Evolutionary conservation across 352 stramenopile genomes (phyloP), one percentile per base, ranked within the genome.

Genomic region (Phytophthora quininea): DNA sequence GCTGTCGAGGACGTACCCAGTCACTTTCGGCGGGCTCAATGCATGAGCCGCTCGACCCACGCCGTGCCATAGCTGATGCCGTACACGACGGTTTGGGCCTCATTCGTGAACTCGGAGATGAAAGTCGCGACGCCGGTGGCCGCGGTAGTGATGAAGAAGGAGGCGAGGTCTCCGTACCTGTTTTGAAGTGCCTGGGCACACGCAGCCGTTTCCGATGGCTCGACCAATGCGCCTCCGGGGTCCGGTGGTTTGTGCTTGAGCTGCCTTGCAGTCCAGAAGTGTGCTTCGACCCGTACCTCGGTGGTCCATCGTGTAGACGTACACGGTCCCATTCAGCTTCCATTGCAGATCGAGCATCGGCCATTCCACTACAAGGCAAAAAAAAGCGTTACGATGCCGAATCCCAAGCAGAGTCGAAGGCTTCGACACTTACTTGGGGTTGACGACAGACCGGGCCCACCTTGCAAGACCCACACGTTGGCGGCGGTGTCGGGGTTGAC

Each of bases 281-380:
- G 62, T 82, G 52, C 71, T 86, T 2, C 77, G 76, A 19, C 80
- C 78, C 3, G 71, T 84, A 35, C 78, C 80, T 7, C 79, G 79
- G 27, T 86, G 74, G 43, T 88, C 19, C 76, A 88, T 84, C 24
- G 79, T 88, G 54, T 88, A 88, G 3, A 88, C 67, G 30, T 88
- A 82, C 4, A 82, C 79, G 4, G 60, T 46, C 62, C 72, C 69
- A 19, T 70, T 32, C 2, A 84, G 46, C 37, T 54, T 30, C n/a
- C 49, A 7, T n/a, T 82, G 64, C 8, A 86, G 46, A 4, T 60
- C 54, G 8, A 67, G 46, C 76, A 88, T 83, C 27, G 37, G 53
- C 7, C 45, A 70, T 46, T 82, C 74, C 74, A 80, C 71, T 82
- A 45, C 24, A 32, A 57, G 19, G 47, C 24, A 27, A 10, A 54